Conservation (phyloP, 805 yeast genomes). For the Hanseniaspora taiwanica region DNA sequence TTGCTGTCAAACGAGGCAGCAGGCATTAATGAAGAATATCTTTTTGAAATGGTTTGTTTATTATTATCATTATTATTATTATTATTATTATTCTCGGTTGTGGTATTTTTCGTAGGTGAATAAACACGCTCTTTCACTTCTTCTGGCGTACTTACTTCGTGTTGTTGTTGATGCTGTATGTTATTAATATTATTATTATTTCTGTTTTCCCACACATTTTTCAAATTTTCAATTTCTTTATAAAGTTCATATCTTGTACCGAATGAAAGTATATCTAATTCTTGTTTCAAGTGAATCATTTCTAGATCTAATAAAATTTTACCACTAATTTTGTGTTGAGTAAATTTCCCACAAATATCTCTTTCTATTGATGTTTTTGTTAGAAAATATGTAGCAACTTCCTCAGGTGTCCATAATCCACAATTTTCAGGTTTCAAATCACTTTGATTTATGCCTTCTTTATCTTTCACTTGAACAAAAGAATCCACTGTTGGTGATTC, state of each 20-base stretch:
- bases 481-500: not conserved
- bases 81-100: too few species aligned
- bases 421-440: conserved; percentile 37
- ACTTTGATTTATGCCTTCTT: conserved; percentile 7
- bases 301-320: conserved; percentile 75
- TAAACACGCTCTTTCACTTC: not conserved
- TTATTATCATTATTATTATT: too few species aligned
- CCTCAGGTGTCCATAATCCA: conserved; percentile 67
- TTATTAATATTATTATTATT: not conserved
- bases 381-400: conserved; percentile 69
- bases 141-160: not conserved
- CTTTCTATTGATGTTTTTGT: conserved; percentile 61
- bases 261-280: conserved; percentile 79
- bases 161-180: not conserved
- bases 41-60: too few species aligned
- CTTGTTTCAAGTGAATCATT: conserved; percentile 64
- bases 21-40: conserved; percentile 25
- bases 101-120: not conserved
- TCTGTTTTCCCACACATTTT: conserved; percentile 9
- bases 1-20: conserved; percentile 23
- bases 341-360: conserved; percentile 65
- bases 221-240: conserved; percentile 70
- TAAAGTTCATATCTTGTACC: conserved; percentile 90
- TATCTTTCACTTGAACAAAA: conserved; percentile 2
- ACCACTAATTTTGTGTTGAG: conserved; percentile 82